Percentiles rank a stretch among this genome's conserved stretches.
phyloP scores from a whole-genome alignment of 306 rosid species.

The Styphnolobium japonicum region DNA sequence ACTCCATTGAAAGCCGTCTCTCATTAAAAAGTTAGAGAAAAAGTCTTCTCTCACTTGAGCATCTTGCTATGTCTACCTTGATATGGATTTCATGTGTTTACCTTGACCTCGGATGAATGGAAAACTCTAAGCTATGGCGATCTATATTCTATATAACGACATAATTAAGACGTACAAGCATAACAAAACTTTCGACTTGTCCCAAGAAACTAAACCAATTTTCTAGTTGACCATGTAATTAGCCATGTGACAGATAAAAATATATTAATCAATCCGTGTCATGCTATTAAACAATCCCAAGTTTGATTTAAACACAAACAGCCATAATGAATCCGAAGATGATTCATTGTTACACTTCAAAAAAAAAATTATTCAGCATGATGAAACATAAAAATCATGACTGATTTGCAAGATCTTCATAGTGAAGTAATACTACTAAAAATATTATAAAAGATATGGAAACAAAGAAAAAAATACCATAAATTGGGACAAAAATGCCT shows the following conservation, averaged over 20 bases:
- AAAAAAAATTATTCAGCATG: constrained; percentile 40
- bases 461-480: neutral
- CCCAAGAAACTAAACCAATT: neutral
- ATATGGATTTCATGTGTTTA: no score
- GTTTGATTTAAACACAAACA: neutral
- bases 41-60: no score
- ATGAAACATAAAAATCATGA: constrained; percentile 9
- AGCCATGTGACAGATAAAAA: neutral
- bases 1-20: no score
- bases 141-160: no score
- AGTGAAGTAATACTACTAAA: constrained; percentile 11
- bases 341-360: constrained; percentile 19
- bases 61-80: no score
- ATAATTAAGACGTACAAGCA: no score
- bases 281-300: neutral
- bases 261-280: neutral
- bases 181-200: neutral
- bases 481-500: constrained; percentile 27
- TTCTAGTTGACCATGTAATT: neutral
- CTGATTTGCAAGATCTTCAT: constrained; percentile 20
- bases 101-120: no score
- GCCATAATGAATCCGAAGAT: constrained; percentile 14
- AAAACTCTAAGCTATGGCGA: no score
- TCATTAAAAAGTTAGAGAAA: no score
- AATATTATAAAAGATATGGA: neutral